These are phyloP conservation scores for Sphaerulina populicola DNA, from an alignment of 2,329 filamentous ascomycete genomes.

Conservation along the genomic window DNA sequence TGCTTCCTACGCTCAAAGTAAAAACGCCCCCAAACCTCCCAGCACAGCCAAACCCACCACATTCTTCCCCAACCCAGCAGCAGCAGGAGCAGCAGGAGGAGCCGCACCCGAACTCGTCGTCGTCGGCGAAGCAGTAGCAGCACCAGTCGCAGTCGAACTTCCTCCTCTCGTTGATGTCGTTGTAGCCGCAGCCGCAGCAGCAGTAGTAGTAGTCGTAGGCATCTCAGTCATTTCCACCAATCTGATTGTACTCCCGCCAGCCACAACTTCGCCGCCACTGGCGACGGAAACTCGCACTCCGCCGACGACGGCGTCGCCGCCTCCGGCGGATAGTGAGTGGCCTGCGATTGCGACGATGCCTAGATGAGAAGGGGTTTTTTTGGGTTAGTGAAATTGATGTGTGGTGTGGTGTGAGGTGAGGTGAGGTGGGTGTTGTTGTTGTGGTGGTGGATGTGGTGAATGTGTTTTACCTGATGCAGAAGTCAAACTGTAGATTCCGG, in stretches of 20 bases:
- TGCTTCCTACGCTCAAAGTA: constrained; percentile 8
- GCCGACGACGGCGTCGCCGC: constrained; percentile 14
- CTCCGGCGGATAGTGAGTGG: constrained; percentile 17
- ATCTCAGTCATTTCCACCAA: constrained; percentile 4
- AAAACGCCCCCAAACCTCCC: constrained; percentile 14
- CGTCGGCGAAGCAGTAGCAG: neutral
- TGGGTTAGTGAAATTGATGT: neutral
- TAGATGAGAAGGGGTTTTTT: neutral
- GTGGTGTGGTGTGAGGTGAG: neutral
- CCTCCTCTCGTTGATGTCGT: neutral
- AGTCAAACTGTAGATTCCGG: constrained; percentile 2
- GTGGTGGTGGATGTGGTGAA: neutral
- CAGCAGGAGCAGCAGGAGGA: neutral
- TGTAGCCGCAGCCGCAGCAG: neutral
- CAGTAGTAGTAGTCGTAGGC: neutral
- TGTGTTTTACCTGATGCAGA: neutral
- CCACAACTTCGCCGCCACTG: constrained; percentile 6
- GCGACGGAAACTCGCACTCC: constrained; percentile 11
- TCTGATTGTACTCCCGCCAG: constrained; percentile 5
- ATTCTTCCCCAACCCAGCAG: constrained; percentile 1
- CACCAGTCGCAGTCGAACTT: neutral
- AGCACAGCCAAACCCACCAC: constrained; percentile 8
- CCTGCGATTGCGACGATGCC: constrained; percentile 12
- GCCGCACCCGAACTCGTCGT: constrained; percentile 3
- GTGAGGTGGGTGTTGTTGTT: too few species aligned